Conservation (phyloP, 805 yeast genomes). For the Candida silvatica region DNA sequence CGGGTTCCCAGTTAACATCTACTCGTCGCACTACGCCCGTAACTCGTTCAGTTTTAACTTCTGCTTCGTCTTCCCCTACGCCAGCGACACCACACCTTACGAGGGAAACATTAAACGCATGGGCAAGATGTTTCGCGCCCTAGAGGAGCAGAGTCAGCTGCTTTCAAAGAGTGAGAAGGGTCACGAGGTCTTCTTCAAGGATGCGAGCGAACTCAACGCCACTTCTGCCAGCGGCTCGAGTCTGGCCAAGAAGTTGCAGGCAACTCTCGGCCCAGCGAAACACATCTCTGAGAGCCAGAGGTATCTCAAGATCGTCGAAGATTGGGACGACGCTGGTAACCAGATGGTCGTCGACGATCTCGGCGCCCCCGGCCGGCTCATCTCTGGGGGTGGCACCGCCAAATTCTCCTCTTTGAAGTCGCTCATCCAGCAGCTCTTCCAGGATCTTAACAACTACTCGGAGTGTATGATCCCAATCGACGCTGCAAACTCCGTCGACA, state of each 20-base stretch:
- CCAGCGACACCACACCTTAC: constrained; percentile 75
- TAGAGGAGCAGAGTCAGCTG: constrained; percentile 82
- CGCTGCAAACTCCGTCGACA: constrained; percentile 81
- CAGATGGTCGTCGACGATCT: constrained; percentile 14
- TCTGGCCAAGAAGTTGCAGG: constrained; percentile 4
- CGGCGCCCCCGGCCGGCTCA: constrained; percentile 10
- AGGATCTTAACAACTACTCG: constrained; percentile 89
- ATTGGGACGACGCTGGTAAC: constrained; percentile 19
- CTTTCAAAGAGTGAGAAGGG: constrained; percentile 49
- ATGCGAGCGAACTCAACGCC: constrained; percentile 7
- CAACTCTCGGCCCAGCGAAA: constrained; percentile 4
- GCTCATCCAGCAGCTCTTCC: constrained; percentile 81
- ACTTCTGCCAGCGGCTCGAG: constrained; percentile 3
- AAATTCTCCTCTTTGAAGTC: constrained; percentile 52
- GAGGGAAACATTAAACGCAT: constrained; percentile 78
- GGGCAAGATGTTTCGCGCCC: constrained; percentile 80
- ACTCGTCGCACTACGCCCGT: constrained; percentile 69
- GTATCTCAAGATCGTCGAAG: constrained; percentile 24
- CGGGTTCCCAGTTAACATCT: constrained; percentile 84
- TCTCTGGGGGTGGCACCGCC: constrained; percentile 17
- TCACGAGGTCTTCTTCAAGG: constrained; percentile 32
- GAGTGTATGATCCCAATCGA: constrained; percentile 95
- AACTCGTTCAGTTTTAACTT: constrained; percentile 91
- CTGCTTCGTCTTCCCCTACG: constrained; percentile 82
- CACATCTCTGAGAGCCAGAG: constrained; percentile 13